Conservation (phyloP, 352 stramenopile genomes). For the Globisporangium okanoganense region DNA sequence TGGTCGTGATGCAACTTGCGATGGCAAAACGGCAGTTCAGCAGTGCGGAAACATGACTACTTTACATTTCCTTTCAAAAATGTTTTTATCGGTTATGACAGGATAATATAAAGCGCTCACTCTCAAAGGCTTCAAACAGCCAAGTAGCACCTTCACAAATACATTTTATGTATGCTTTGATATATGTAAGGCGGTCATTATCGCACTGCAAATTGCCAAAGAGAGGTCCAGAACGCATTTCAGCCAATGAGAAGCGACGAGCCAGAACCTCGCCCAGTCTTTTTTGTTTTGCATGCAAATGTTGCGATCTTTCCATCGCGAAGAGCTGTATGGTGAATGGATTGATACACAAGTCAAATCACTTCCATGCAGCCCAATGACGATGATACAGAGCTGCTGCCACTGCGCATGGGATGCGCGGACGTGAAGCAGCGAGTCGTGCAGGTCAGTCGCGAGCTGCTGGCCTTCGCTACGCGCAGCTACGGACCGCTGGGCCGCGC, state of each 20-base stretch:
- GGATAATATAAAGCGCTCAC: no score
- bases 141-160: no score
- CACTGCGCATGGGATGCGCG: not conserved
- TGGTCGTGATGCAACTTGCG: not conserved
- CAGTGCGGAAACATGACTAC: no score
- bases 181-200: no score
- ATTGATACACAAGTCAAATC: not conserved
- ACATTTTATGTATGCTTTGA: no score
- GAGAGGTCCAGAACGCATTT: constrained; percentile 3
- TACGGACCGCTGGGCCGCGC: constrained; percentile 37
- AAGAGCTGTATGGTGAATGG: not conserved
- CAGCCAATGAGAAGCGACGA: constrained; percentile 5
- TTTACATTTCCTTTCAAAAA: no score
- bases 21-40: no score
- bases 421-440: constrained; percentile 33
- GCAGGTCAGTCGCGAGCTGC: constrained; percentile 23
- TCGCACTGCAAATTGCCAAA: not conserved
- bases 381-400: not conserved
- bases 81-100: no score
- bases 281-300: not conserved
- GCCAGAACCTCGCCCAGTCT: not conserved
- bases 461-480: constrained; percentile 29
- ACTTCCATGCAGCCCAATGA: not conserved
- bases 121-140: no score
- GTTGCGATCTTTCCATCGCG: constrained; percentile 3